Base-by-base conservation (phyloP, 495 filamentous ascomycete genomes). In the Podospora conica region DNA sequence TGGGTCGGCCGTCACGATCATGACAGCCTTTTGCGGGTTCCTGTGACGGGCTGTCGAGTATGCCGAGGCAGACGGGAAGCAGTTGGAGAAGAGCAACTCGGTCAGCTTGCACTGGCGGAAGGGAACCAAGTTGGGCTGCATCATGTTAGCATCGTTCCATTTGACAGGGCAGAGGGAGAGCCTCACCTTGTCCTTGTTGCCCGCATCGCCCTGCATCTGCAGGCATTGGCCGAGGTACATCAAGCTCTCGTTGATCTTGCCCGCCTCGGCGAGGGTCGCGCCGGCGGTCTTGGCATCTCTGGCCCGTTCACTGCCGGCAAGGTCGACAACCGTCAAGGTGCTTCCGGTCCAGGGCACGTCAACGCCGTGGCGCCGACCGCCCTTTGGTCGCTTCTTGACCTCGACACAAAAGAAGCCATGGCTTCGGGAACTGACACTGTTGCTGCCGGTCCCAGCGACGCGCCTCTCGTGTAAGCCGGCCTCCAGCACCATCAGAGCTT, bases 191-290 rank as follows among this genome's bases (percentile, higher is more conserved):
- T 84, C 84, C 60, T 87, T 86, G 66, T 86, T 86, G 40, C 86
- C 88, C 53, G 88, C 81, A 69, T 92, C 90, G 65, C 88, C 92
- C 76, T 97, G 96, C 87, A 97, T 91, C 75, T 98, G 95, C 69
- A 98, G 81, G 74, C 96, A 98, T 74, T 98, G 96, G 1, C 95
- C 95, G 1, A 98, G 86, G 75, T 96, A 97, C 96, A 98, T 98
- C 71, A 98, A 77, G 71, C 89, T 93, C 74, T 97, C 93, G 73
- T 98, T 98, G 71, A 98, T 98, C 76, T 96, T 97, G 20, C 95
- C 96, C 22, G 95, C 96, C 77, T 98, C 95, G 0, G 89, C 93
- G 3, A 98, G 84, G 1, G 93, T 97, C 0, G 92, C 88, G 21
- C 95, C 94, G 0, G 91, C 89, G 21, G 96, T 97, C 79, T 97